Evolutionary conservation across 371 early-diverging fungal genomes (phyloP).

Genomic region (Paramicrosporidium saccamoebae): DNA sequence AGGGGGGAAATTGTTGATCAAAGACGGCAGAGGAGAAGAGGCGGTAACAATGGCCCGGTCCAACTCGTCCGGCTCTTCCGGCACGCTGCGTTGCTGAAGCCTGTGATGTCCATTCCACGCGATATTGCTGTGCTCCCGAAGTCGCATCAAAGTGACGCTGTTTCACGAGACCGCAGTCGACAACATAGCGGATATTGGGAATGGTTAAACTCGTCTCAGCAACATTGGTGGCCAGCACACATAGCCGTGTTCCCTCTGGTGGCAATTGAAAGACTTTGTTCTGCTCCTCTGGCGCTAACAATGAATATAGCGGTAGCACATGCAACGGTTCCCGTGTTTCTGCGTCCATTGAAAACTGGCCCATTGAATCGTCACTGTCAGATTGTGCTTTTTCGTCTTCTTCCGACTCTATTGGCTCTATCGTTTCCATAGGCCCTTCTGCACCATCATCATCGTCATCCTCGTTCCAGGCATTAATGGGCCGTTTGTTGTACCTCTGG

Average conservation of each 20-base stretch:
- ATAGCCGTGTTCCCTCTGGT: conserved; percentile 57
- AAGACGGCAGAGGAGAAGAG: conserved; percentile 81
- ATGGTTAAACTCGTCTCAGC: conserved; percentile 98
- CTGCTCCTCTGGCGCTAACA: conserved; percentile 56
- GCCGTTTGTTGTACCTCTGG: too few species aligned
- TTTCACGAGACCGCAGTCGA: conserved; percentile 88
- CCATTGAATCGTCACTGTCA: conserved; percentile 7
- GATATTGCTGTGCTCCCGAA: conserved; percentile 55
- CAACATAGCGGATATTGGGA: conserved; percentile 78
- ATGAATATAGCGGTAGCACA: conserved; percentile 68
- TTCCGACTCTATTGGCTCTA: conserved; percentile 10
- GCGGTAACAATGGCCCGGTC: conserved; percentile 88
- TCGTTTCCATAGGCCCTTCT: conserved; percentile 3
- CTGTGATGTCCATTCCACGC: conserved; percentile 67
- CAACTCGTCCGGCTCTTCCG: conserved; percentile 92
- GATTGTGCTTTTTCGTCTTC: conserved; percentile 12
- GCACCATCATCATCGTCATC: conserved; percentile 11
- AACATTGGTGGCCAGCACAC: conserved; percentile 93
- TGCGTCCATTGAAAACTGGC: conserved; percentile 5
- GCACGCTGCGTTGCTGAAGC: conserved; percentile 87
- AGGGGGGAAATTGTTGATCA: conserved; percentile 52
- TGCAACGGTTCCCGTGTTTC: conserved; percentile 17
- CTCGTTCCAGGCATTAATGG: conserved; percentile 7
- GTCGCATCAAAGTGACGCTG: conserved; percentile 39
- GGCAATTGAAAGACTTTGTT: conserved; percentile 53